Conservation (phyloP, 768 basidiomycete species). For the Trametes gibbosa region DNA sequence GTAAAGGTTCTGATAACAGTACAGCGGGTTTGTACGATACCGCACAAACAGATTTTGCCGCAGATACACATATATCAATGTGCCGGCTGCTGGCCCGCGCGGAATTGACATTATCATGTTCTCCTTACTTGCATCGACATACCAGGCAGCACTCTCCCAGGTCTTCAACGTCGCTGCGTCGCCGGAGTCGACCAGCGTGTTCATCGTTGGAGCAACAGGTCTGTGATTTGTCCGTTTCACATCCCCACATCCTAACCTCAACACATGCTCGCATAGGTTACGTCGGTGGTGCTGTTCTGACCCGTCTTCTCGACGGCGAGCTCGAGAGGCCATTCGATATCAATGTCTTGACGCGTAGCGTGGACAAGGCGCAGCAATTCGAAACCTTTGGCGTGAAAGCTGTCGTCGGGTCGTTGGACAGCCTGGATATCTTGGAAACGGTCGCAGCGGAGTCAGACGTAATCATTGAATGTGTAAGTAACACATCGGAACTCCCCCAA, state of each 20-base stretch:
- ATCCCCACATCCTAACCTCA: not conserved
- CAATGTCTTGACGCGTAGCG: slow-evolving; percentile 42
- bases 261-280: slow-evolving; percentile 38
- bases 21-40: too few species aligned
- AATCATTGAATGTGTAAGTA: slow-evolving; percentile 10
- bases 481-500: too few species aligned
- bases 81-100: too few species aligned
- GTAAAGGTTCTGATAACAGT: too few species aligned
- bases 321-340: slow-evolving; percentile 36
- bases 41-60: too few species aligned
- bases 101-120: too few species aligned
- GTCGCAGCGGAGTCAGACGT: slow-evolving; percentile 45
- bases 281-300: slow-evolving; percentile 54
- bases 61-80: too few species aligned
- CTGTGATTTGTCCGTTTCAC: not conserved
- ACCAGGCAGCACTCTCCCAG: not conserved
- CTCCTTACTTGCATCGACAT: not conserved
- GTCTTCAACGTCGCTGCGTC: too few species aligned
- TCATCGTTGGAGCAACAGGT: not conserved
- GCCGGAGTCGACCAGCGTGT: not conserved
- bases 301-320: slow-evolving; percentile 37
- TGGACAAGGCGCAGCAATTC: slow-evolving; percentile 29
- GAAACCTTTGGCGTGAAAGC: slow-evolving; percentile 19
- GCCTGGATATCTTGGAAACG: slow-evolving; percentile 38
- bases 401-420: slow-evolving; percentile 25